Conservation (phyloP, 116 monocot species). For the Zostera marina region DNA sequence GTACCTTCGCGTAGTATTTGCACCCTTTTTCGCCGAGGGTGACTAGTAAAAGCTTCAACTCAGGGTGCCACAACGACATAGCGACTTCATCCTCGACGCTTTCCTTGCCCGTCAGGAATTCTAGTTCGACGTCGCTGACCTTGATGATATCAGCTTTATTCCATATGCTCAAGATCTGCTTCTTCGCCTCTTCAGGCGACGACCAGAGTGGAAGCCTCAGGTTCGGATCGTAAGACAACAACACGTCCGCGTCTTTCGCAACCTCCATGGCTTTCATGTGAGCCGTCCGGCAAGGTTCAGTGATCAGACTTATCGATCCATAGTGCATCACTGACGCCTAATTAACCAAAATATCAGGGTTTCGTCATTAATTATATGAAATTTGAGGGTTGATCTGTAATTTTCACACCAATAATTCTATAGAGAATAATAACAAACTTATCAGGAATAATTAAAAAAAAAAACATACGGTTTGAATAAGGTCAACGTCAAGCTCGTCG, state of each 20-base stretch:
- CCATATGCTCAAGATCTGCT: constrained; percentile 48
- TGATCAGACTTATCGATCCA: constrained; percentile 54
- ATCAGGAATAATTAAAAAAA: background rate
- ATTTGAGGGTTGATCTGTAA: too few species aligned
- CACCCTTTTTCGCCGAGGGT: constrained; percentile 25
- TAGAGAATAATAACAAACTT: background rate
- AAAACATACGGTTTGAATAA: constrained; percentile 15
- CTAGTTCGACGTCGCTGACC: constrained; percentile 22
- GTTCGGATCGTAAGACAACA: constrained; percentile 47
- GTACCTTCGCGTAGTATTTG: constrained; percentile 32
- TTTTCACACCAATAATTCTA: too few species aligned
- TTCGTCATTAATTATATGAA: background rate
- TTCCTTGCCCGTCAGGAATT: constrained; percentile 15
- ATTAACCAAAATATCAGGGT: background rate
- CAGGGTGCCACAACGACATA: constrained; percentile 13
- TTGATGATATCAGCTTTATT: constrained; percentile 47
- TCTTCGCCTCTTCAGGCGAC: constrained; percentile 24
- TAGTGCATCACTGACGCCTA: constrained; percentile 44
- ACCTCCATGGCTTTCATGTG: constrained; percentile 40
- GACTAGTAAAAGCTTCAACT: constrained; percentile 15
- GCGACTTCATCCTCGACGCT: constrained; percentile 12
- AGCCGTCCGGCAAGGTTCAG: constrained; percentile 28
- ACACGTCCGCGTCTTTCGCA: constrained; percentile 22
- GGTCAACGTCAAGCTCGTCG: constrained; percentile 28
- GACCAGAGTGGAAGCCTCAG: constrained; percentile 44